Evolutionary conservation across 352 stramenopile species (phyloP).

Genomic region (Phytophthora macrochlamydospora): DNA sequence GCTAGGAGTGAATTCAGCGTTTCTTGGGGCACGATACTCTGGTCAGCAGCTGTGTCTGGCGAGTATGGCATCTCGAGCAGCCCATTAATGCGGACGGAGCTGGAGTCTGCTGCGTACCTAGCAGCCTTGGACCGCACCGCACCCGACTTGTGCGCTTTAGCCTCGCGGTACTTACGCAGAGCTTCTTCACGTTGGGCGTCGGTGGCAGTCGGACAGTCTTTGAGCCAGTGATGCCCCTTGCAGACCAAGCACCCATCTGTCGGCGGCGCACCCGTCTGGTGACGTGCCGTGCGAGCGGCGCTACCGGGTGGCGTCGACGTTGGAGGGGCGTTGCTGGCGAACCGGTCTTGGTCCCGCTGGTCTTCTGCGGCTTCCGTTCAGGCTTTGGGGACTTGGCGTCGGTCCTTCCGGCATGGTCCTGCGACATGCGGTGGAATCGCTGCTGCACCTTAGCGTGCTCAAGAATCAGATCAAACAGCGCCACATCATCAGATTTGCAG

Average conservation of each 20-base stretch:
- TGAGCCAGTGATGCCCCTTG: constrained; percentile 7
- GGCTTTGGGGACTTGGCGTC: background rate
- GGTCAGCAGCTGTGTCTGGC: constrained; percentile 1
- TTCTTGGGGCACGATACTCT: constrained; percentile 2
- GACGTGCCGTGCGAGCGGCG: background rate
- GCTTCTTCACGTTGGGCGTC: constrained; percentile 3
- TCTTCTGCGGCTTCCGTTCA: background rate
- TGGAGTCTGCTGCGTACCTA: background rate
- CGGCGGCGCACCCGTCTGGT: background rate
- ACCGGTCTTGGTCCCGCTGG: background rate
- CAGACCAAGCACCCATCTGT: constrained; percentile 3
- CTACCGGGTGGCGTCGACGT: background rate
- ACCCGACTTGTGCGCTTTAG: background rate
- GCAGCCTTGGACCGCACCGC: constrained; percentile 1
- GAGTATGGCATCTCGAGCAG: background rate
- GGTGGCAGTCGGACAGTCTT: constrained; percentile 10
- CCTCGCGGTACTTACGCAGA: background rate
- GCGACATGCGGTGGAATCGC: constrained; percentile 3
- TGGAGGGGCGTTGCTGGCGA: background rate
- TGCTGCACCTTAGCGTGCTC: constrained; percentile 10
- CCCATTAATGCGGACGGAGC: constrained; percentile 6
- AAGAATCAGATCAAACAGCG: constrained; percentile 6
- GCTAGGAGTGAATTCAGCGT: background rate
- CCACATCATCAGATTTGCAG: constrained; percentile 12
- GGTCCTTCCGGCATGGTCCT: background rate